These are phyloP conservation scores for Hirsutella rhossiliensis DNA, from an alignment of 2,329 filamentous ascomycete species.

Conservation along the genomic window DNA sequence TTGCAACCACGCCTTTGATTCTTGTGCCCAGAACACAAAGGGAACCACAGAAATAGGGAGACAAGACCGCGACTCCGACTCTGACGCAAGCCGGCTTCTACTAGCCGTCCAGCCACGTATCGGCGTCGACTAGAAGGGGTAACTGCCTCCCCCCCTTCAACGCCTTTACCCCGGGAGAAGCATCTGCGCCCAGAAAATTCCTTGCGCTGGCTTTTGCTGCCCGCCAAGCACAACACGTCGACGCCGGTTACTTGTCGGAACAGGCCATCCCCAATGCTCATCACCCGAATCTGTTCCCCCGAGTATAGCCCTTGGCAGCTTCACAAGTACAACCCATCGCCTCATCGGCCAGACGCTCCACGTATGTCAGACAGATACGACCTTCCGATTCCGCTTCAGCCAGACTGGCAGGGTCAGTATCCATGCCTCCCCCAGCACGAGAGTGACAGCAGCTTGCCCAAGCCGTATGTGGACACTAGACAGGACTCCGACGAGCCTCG, in stretches of 20 bases:
- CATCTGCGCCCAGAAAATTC: background rate
- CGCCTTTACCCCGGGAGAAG: background rate
- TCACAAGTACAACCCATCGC: conserved; percentile 36
- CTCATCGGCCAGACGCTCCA: conserved; percentile 32
- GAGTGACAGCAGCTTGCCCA: conserved; percentile 29
- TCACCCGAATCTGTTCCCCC: conserved; percentile 39
- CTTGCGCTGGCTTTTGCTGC: background rate
- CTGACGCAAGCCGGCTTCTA: background rate
- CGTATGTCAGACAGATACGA: conserved; percentile 48
- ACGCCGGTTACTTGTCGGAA: background rate
- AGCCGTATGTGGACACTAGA: conserved; percentile 25
- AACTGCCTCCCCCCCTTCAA: background rate
- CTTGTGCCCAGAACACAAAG: too few relatives aligned
- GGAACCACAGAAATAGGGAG: too few relatives aligned
- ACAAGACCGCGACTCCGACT: too few relatives aligned
- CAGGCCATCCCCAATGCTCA: conserved; percentile 36
- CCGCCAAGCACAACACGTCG: background rate
- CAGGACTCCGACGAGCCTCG: background rate
- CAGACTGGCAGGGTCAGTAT: conserved; percentile 45
- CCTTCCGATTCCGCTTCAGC: conserved; percentile 37
- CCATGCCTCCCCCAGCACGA: conserved; percentile 35
- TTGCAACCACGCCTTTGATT: too few relatives aligned
- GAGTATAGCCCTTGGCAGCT: conserved; percentile 44
- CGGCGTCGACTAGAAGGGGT: background rate
- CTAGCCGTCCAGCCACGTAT: background rate